Base-by-base conservation (phyloP, 805 yeast species). In the Starmerella apis region DNA sequence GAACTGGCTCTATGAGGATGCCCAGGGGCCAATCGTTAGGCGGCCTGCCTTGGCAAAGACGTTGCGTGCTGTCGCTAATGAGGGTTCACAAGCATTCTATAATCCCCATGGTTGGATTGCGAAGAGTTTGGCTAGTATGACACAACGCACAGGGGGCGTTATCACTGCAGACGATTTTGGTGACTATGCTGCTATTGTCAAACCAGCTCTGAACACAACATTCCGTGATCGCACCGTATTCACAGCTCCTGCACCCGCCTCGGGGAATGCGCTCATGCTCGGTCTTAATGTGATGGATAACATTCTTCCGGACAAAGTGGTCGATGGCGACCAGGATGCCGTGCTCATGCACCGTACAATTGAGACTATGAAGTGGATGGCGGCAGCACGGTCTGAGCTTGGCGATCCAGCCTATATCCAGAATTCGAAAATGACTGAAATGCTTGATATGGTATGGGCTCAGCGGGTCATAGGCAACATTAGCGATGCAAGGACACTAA, bases 301-400 rank as follows among this genome's bases (percentile, higher is more conserved):
- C 14, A 72, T 72, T 55, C 68, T 69, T 3, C 65, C 64, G 25
- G 44, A 20, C 20, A 5, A 5, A 10, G 53, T 66, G 3, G 30
- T 24, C 13, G 43, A 31, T 2, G 68, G 65, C 38, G 84, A 79
- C 55, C 71, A 73, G 60, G 61, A 63, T 23, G 71, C 72, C 8
- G 51, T 74, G 11, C 72, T 76, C 13, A 69, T 79, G 2, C 96
- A 85, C 60, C 71, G 84, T 49, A 62, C 86, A 7, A 69, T 86
- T 10, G 98, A 90, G 66, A 69, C 83, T 2, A 86, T 90, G 94
- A 90, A 90, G 65, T 90, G 96, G 95, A 75, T 86, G 76, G 85
- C 88, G 0, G 75, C 90, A 11, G 90, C 82, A 0, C 73, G 96
- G 55, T 78, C 88, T n/a, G 76, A 86, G 57, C 71, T 90, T 23